A percentile compares a stretch with the other conserved stretches of the same genome.
Conservation (phyloP, 176 grass and related monocot genomes). For the Bromus sterilis region DNA sequence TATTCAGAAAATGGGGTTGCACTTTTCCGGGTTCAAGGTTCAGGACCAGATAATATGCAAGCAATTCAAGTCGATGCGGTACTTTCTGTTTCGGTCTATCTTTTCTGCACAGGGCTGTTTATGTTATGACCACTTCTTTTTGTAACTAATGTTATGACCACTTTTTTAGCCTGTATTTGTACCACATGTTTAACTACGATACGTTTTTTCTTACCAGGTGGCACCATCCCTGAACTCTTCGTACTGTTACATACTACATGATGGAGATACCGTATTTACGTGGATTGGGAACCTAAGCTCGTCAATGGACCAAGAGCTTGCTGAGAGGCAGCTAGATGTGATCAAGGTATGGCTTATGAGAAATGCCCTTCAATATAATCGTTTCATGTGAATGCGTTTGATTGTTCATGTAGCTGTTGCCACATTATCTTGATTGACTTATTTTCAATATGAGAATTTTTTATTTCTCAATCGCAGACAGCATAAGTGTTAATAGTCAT, state of each 20-base stretch:
- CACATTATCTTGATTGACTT: not conserved
- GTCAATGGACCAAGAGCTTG: slow-evolving; percentile 88
- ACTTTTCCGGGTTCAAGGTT: slow-evolving; percentile 90
- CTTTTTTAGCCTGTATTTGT: not conserved
- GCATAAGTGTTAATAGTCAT: slow-evolving; percentile 5
- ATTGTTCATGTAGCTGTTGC: not conserved
- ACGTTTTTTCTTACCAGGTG: slow-evolving; percentile 56
- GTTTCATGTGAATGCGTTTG: slow-evolving; percentile 8
- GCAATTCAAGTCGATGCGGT: slow-evolving; percentile 99
- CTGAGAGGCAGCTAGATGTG: slow-evolving; percentile 94
- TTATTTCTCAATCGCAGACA: not conserved
- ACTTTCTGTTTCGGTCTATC: slow-evolving; percentile 22
- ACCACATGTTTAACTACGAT: not conserved
- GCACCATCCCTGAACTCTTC: slow-evolving; percentile 86
- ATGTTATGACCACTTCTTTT: slow-evolving; percentile 1
- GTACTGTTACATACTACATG: slow-evolving; percentile 96
- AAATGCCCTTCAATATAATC: slow-evolving; percentile 13
- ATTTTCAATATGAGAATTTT: not conserved
- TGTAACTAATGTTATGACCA: slow-evolving; percentile 1
- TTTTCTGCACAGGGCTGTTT: slow-evolving; percentile 2
- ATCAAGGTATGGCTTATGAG: slow-evolving; percentile 62
- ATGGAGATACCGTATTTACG: slow-evolving; percentile 82
- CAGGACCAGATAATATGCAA: slow-evolving; percentile 99
- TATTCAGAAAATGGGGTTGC: slow-evolving; percentile 90
- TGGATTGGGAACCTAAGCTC: slow-evolving; percentile 86